phyloP scores from a whole-genome alignment of 768 basidiomycete species.

The Lactarius hatsudake region DNA sequence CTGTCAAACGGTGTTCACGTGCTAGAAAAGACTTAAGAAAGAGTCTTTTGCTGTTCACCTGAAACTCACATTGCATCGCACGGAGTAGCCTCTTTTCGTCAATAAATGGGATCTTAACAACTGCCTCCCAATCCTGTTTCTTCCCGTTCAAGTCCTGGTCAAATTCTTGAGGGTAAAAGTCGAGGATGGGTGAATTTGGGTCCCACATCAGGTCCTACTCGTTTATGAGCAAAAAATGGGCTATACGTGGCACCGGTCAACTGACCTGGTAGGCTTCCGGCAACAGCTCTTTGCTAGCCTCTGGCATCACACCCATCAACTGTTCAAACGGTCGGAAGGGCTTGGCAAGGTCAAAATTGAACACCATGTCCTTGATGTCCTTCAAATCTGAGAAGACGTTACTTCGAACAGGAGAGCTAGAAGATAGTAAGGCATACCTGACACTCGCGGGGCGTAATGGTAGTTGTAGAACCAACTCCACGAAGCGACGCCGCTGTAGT shows the following conservation, averaged over 20 bases:
- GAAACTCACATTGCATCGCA: constrained; percentile 74
- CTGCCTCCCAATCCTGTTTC: constrained; percentile 98
- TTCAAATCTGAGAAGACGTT: constrained; percentile 45
- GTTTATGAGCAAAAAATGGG: constrained; percentile 7
- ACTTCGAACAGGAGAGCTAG: constrained; percentile 23
- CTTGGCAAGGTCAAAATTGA: constrained; percentile 79
- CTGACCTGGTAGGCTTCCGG: constrained; percentile 81
- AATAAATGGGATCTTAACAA: constrained; percentile 99
- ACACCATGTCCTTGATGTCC: constrained; percentile 72
- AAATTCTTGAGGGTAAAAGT: constrained; percentile 93
- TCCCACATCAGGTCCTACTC: constrained; percentile 86
- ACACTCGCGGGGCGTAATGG: constrained; percentile 95
- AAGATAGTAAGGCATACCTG: constrained; percentile 52
- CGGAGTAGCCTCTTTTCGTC: constrained; percentile 71
- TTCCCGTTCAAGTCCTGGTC: constrained; percentile 96
- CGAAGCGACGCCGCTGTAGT: constrained; percentile 93
- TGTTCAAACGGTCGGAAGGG: constrained; percentile 96
- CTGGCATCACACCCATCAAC: constrained; percentile 95
- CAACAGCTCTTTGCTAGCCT: constrained; percentile 85
- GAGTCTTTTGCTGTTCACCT: not conserved
- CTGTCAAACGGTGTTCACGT: constrained; percentile 71
- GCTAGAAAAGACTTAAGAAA: constrained; percentile 41
- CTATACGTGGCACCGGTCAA: constrained; percentile 12
- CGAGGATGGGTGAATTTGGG: constrained; percentile 79
- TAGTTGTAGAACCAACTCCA: constrained; percentile 99